Base-by-base conservation (phyloP, 2,329 filamentous ascomycete species). In the Verticillium zaregamsianum region DNA sequence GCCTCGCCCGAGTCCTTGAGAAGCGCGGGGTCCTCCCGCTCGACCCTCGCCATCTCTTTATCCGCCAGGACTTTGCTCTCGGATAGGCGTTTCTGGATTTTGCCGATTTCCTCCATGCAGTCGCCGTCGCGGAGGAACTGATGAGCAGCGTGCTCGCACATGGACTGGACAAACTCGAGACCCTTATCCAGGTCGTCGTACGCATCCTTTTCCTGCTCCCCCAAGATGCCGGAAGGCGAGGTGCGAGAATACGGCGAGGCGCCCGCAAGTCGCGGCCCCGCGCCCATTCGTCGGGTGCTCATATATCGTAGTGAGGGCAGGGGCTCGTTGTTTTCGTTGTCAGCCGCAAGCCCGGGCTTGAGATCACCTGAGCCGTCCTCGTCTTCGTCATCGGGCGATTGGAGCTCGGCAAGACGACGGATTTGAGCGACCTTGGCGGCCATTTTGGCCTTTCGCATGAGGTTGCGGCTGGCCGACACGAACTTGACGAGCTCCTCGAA, bases 71-170 rank as follows among this genome's bases (percentile, higher is more conserved):
- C 82, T 58, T 87, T 79, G 1, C 92, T 86, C 61, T 88, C 82
- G 9, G 77, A 76, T 54, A 96, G 83, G 17, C 86, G 85, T 62
- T 82, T 79, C 69, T 87, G 85, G 59, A 93, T 89, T 56, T 86
- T 88, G 31, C 81, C 80, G 45, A 97, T 83, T 73, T 96, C 92
- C 20, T 86, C 83, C n/a, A 80, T 83, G 74, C 93, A 97, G 69
- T 95, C 90, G 12, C 93, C 93, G 59, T 93, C 90, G 28, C 93
- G 87, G n/a, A 97, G 80, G 64, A 95, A 92, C 70, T 96, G 91
- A 71, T 96, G 93, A 0, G 93, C 93, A 3, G 90, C 93, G 60
- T 88, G 88, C 76, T 97, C 93, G 72, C 91, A 96, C 68, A 93
- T 85, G 61, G 83, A 84, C 73, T 97, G 92, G 5, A 92, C 90